These are phyloP conservation scores for Wickerhamiella hasegawae DNA, from an alignment of 805 yeast species.

Conservation along the genomic window DNA sequence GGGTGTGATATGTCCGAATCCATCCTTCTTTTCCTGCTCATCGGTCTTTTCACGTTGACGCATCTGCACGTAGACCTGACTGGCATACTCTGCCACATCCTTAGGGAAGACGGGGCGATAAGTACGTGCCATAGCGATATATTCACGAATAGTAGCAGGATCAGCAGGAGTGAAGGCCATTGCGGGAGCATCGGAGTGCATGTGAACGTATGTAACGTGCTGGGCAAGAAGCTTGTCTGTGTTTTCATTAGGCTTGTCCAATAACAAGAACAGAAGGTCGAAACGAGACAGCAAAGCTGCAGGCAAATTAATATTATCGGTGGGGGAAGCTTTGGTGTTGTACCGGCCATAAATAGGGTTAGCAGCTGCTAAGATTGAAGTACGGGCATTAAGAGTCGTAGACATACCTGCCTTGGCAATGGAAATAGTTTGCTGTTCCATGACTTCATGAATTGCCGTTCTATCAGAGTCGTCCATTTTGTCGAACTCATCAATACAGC, in stretches of 20 bases:
- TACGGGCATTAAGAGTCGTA: constrained; percentile 87
- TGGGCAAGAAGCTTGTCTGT: constrained; percentile 73
- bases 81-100: constrained; percentile 75
- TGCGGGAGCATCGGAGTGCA: constrained; percentile 77
- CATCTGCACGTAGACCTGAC: constrained; percentile 73
- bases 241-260: constrained; percentile 71
- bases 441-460: constrained; percentile 96
- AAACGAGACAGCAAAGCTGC: constrained; percentile 93
- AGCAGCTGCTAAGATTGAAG: constrained; percentile 96
- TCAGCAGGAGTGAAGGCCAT: constrained; percentile 49
- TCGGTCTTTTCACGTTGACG: constrained; percentile 77
- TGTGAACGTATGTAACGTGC: constrained; percentile 92
- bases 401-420: constrained; percentile 96
- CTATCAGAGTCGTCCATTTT: constrained; percentile 96
- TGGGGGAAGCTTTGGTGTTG: constrained; percentile 77
- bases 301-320: constrained; percentile 89
- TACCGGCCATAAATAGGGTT: constrained; percentile 93
- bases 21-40: constrained; percentile 40
- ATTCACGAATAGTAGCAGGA: constrained; percentile 69
- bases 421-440: constrained; percentile 98
- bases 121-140: constrained; percentile 69
- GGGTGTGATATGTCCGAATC: constrained; percentile 87
- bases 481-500: constrained; percentile 98
- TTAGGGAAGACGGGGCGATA: constrained; percentile 73
- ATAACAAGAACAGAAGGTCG: constrained; percentile 71